Evolutionary conservation across 805 yeast genomes (phyloP).

Genomic region (Yarrowia hollandica): DNA sequence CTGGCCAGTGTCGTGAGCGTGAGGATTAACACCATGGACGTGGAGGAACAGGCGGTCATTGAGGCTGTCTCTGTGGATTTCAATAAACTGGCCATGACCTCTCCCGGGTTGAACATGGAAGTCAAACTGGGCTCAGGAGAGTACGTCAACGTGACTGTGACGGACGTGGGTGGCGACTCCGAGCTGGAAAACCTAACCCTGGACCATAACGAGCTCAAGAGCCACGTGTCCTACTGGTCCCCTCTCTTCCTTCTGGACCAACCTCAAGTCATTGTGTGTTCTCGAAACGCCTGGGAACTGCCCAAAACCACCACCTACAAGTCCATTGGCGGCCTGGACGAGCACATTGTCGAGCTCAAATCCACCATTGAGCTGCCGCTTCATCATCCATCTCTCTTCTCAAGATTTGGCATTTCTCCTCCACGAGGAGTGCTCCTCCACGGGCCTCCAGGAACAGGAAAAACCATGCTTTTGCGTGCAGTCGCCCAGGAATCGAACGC

Average conservation of each 20-base stretch:
- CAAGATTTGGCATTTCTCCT: slow-evolving; percentile 84
- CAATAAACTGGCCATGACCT: slow-evolving; percentile 41
- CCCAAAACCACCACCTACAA: slow-evolving; percentile 44
- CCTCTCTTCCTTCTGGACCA: slow-evolving; percentile 46
- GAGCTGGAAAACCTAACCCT: slow-evolving; percentile 46
- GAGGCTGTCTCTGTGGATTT: slow-evolving; percentile 42
- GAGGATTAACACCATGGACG: slow-evolving; percentile 38
- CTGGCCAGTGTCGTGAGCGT: slow-evolving; percentile 45
- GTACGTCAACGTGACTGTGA: slow-evolving; percentile 47
- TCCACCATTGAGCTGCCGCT: slow-evolving; percentile 79
- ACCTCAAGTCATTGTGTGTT: slow-evolving; percentile 27
- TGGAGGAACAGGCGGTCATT: slow-evolving; percentile 29
- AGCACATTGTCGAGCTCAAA: slow-evolving; percentile 60
- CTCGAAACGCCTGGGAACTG: slow-evolving; percentile 30
- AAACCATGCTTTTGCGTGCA: slow-evolving; percentile 81
- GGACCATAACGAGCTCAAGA: slow-evolving; percentile 33
- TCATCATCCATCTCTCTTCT: slow-evolving; percentile 70
- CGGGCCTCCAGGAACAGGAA: slow-evolving; percentile 98
- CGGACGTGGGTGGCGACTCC: slow-evolving; percentile 49
- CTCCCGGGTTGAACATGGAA: slow-evolving; percentile 46
- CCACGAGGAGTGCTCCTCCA: slow-evolving; percentile 91
- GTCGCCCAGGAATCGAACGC: slow-evolving; percentile 75
- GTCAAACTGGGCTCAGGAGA: slow-evolving; percentile 39
- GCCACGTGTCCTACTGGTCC: slow-evolving; percentile 45
- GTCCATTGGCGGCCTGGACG: slow-evolving; percentile 73